Base-by-base conservation (phyloP, 352 stramenopile genomes). In the Stramenopiles sp. region DNA sequence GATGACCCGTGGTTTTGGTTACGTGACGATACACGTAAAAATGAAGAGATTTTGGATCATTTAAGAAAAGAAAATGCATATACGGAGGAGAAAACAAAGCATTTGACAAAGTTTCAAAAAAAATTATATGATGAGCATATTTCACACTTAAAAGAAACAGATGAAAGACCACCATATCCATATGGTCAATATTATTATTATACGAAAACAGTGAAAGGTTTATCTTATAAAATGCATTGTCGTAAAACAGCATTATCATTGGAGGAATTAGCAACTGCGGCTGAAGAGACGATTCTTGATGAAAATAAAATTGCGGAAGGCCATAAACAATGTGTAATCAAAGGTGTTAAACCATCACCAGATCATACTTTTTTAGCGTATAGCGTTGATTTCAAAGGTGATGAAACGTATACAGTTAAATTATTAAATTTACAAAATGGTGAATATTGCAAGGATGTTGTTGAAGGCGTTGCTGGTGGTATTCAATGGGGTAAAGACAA, bases 1-100 rank as follows among this genome's bases (percentile, higher is more conserved):
- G 88, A 93, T 29, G 92, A 98, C 86, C 92, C 91, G 74, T 98
- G 97, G 84, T 96, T 93, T 78, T 98, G 96, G 91, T 87, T 97
- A 74, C 90, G 93, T 32, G 93, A 98, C 82, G 93, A 98, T 80
- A 85, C 87, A 32, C 88, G 94, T 82, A 92, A 92, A 78, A 93
- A 95, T 80, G 81, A 89, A 77, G 90, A 96, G 79, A 87, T 98
- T 65, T 81, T 98, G 29, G 85, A 91, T 77, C 91, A 98, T 84
- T 81, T 98, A 76, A 83, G 87, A 31, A 85, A 90, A 73, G 94
- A 98, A 82, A 98, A 98, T 83, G 86, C 84, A 31, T 98, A 97
- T 86, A 93, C 89, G 43, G 86, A 95, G 74, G 79, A 82, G 79
- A 88, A 94, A 81, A 95, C 90, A 1, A 80, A 84, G 30, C 92